Conservation (phyloP, 306 rosid species). For the Cicer judaicum region DNA sequence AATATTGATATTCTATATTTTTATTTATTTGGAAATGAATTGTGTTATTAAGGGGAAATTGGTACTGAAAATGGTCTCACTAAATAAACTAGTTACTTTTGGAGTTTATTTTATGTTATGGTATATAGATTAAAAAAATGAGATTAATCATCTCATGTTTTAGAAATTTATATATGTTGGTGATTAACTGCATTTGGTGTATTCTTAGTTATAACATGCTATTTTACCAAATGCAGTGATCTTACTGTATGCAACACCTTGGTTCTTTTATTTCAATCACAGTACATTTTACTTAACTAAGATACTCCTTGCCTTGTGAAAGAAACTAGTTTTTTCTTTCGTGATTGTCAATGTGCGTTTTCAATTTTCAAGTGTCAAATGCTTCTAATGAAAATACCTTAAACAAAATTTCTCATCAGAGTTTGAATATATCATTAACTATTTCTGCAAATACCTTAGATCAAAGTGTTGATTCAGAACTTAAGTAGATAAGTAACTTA, state of each 20-base stretch:
- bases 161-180: constrained; percentile 4
- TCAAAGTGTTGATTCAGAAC: constrained; percentile 21
- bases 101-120: too few species aligned
- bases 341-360: neutral
- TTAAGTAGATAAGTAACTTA: constrained; percentile 9
- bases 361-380: neutral
- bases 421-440: neutral
- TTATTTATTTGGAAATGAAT: too few species aligned
- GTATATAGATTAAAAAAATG: neutral
- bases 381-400: neutral
- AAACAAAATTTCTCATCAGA: neutral
- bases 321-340: neutral
- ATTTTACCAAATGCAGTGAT: constrained; percentile 7
- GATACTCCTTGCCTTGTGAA: constrained; percentile 17
- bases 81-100: too few species aligned
- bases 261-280: constrained; percentile 17
- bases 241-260: constrained; percentile 6
- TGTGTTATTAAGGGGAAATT: too few species aligned
- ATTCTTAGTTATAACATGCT: constrained; percentile 2
- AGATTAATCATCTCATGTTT: neutral
- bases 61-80: too few species aligned
- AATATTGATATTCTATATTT: too few species aligned
- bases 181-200: neutral
- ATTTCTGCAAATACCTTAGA: neutral
- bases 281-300: neutral